These are phyloP conservation scores for Prunus persica DNA, from an alignment of 306 rosid genomes.

Conservation along the genomic window Prunus_persica_NCBIv2 NC_034009.1:33683001-33683500, in stretches of 20 bases:
- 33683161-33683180: not conserved
- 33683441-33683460: too few species aligned
- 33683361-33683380: too few species aligned
- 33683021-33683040: not conserved
- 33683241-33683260: not conserved
- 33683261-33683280: not conserved
- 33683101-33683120: too few species aligned
- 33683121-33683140: not conserved
- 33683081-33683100: not conserved
- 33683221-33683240: conserved; percentile 10
- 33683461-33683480: too few species aligned
- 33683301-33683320: not conserved
- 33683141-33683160: conserved; percentile 7
- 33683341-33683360: too few species aligned
- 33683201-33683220: conserved; percentile 16
- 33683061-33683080: not conserved
- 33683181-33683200: not conserved
- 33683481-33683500: too few species aligned
- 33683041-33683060: not conserved
- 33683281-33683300: not conserved
- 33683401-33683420: too few species aligned
- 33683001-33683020: not conserved
- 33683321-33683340: not conserved
- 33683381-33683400: too few species aligned
- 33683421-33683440: too few species aligned